Conservation (phyloP, 2,329 filamentous ascomycete species). For the Neoscytalidium dimidiatum region DNA sequence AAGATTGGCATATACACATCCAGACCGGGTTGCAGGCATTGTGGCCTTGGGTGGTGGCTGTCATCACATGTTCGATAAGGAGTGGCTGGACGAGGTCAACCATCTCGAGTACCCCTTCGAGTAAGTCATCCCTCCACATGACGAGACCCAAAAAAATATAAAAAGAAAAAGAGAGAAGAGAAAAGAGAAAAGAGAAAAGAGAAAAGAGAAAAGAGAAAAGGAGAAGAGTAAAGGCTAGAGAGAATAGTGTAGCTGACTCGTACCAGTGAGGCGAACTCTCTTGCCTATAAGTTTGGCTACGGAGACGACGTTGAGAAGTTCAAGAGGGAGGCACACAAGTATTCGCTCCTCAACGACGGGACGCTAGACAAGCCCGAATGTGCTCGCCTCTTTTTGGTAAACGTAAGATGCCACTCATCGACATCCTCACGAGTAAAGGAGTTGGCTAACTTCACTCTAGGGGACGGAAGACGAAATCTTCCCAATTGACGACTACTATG, state of each 20-base stretch:
- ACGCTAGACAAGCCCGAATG: conserved; percentile 55
- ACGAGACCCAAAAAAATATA: neutral
- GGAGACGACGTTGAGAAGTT: conserved; percentile 42
- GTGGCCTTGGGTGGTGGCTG: conserved; percentile 59
- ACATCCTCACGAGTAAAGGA: neutral
- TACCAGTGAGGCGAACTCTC: conserved; percentile 46
- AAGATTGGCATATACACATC: conserved; percentile 59
- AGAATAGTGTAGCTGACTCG: neutral
- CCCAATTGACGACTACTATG: conserved; percentile 61
- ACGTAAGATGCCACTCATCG: conserved; percentile 33
- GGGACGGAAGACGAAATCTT: conserved; percentile 63
- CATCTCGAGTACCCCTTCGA: conserved; percentile 63
- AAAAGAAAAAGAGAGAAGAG: neutral
- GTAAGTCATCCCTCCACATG: conserved; percentile 28
- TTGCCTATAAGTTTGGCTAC: conserved; percentile 52
- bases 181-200: neutral
- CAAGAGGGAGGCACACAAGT: conserved; percentile 52
- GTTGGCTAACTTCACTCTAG: conserved; percentile 11
- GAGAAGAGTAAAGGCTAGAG: neutral
- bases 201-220: neutral
- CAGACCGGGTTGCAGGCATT: conserved; percentile 51
- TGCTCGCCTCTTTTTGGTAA: conserved; percentile 56
- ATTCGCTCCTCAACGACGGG: conserved; percentile 57
- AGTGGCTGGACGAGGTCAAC: conserved; percentile 58
- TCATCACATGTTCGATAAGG: conserved; percentile 59